Base-by-base conservation (phyloP, 768 basidiomycete genomes). In the Phlegmacium glaucopus region DNA sequence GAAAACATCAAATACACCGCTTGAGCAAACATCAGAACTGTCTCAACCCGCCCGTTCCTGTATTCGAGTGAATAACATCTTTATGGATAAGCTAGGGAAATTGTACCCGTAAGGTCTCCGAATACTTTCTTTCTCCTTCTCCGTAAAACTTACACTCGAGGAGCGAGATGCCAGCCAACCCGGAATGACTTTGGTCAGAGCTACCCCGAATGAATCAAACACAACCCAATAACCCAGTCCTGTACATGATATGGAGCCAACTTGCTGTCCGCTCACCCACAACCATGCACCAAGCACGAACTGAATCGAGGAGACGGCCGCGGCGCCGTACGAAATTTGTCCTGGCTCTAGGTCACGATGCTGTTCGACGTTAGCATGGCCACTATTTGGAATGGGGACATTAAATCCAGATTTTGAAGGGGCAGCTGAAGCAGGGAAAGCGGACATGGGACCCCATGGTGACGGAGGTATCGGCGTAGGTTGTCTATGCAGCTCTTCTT, bases 191-290 rank as follows among this genome's bases (percentile, higher is more conserved):
- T 68, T 67, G 35, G 66, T 72, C 17, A 86, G 63, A 15, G 63
- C 82, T 4, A 95, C 78, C 0, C 94, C 94, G 52, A 94, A 72
- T 3, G 93, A 80, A 62, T 98, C 95, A 60, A 97, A 99, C 1
- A 97, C 93, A 17, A 95, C 83, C 83, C 95, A 88, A 61, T 99
- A 99, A 0, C 95, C 96, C 13, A 99, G 65, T 0, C 93, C 96
- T 1, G 95, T 95, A 46, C 87, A 83, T 7, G 87, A 77, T 25
- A 98, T 69, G 40, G 91, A 93, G 13, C 94, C 94, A 16, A 83
- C 79, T 50, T 85, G 83, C 65, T 99, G 96, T 1, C 94, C 94
- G 17, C 75, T 75, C 0, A 93, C 85, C 96, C 96, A 99, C 8
- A 98, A 52, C 58, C 77, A 80, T 3, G 82, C 82, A 0, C 89